Evolutionary conservation across 805 yeast species (phyloP), one percentile per base, ranked within the genome.

Genomic region (Wickerhamomyces chambardii): DNA sequence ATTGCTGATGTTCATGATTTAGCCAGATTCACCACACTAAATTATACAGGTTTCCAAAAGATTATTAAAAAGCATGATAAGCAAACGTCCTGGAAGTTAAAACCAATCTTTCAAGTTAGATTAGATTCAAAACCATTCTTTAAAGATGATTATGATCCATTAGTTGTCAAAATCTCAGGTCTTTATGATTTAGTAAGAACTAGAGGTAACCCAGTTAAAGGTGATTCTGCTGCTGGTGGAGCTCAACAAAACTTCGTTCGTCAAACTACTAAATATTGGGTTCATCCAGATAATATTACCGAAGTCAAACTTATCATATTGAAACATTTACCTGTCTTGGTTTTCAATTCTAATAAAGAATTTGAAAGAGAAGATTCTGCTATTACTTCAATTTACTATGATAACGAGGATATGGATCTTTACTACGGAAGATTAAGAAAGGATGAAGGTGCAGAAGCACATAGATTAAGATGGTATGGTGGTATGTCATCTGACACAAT

Each of bases 261-360:
- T 61, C 98, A 92, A 63, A 92, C 98, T 16, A 92, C 98, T 7
- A 92, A 92, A 56, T 92, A 92, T 63, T 92, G 99, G 99, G 97
- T 92, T 24, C 98, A 92, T 54, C 96, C 97, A 3, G 97, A 92
- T 60, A 90, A 92, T 58, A 87, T 92, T 56, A 92, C 97, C 14
- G 97, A 92, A 65, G 73, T 92, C 58, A 92, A 92, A 64, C 74
- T 92, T 53, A 82, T 86, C 44, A 80, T 92, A 44, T 70, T 92
- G 55, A 90, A 92, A 63, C 97, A 92, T 64, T 70, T 92, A 48
- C 99, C 99, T 2, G 98, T 92, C 15, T 71, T 92, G 46, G 99
- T 92, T 17, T 92, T 92, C 73, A 92, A 92, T 55, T 78, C 97
- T 31, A 87, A 87, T 54, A 92, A 92, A 63, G 98, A 92, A 59